Conservation (phyloP, 148 eudicot genomes). For the Arbutus unedo region DNA sequence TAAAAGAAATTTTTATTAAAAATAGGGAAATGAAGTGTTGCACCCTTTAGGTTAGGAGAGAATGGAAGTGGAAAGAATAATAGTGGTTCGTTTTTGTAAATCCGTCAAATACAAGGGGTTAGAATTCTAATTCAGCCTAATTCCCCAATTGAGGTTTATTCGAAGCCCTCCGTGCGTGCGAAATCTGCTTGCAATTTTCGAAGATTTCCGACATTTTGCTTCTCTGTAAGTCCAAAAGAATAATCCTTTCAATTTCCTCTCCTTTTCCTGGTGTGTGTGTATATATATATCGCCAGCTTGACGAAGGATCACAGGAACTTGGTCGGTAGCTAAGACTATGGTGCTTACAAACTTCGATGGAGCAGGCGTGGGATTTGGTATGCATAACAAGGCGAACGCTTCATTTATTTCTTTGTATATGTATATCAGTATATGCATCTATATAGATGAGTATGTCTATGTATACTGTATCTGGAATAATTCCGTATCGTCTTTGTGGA, state of each 20-base stretch:
- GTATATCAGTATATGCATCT: not conserved
- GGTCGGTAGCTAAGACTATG: slow-evolving; percentile 28
- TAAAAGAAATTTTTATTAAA: too few species aligned
- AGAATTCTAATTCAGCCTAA: not conserved
- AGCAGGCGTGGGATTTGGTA: slow-evolving; percentile 65
- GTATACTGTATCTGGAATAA: not conserved
- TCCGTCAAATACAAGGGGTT: not conserved
- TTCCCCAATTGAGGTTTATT: not conserved
- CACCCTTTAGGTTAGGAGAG: too few species aligned
- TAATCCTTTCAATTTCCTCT: not conserved
- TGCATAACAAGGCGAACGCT: not conserved
- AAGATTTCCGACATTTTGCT: not conserved
- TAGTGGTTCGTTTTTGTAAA: not conserved
- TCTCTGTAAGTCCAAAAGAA: not conserved
- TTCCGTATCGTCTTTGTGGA: not conserved
- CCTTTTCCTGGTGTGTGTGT: not conserved
- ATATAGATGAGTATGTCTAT: not conserved
- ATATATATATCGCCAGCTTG: too few species aligned
- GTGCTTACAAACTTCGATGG: slow-evolving; percentile 62
- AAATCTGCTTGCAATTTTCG: not conserved
- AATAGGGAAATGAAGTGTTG: too few species aligned
- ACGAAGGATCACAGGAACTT: not conserved
- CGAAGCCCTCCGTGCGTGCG: too few species aligned
- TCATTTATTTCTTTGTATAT: not conserved
- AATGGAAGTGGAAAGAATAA: not conserved